Evolutionary conservation across 2,329 filamentous ascomycete species (phyloP).

Genomic region (Tricladium varicosporioides): DNA sequence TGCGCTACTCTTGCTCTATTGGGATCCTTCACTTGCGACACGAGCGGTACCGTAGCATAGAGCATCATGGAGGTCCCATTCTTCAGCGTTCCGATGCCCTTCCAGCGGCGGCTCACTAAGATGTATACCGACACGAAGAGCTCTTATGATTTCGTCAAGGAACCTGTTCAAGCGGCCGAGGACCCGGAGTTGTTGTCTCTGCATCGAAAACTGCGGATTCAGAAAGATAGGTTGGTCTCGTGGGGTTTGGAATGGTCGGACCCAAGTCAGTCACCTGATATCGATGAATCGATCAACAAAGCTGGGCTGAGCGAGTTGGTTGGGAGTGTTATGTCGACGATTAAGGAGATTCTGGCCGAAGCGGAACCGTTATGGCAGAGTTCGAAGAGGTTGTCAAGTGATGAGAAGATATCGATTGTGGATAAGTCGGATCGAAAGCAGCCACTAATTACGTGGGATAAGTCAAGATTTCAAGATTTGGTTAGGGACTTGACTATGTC

Average conservation of each 20-base stretch:
- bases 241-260: slow-evolving; percentile 84
- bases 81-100: slow-evolving; percentile 37
- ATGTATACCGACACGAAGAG: slow-evolving; percentile 82
- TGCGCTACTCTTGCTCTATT: too few species aligned
- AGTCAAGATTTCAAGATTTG: slow-evolving; percentile 71
- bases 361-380: slow-evolving; percentile 69
- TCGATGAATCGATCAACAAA: slow-evolving; percentile 68
- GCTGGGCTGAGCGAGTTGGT: slow-evolving; percentile 75
- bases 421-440: slow-evolving; percentile 50
- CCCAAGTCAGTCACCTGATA: slow-evolving; percentile 64
- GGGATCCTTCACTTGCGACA: background rate
- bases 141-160: slow-evolving; percentile 70
- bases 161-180: slow-evolving; percentile 59
- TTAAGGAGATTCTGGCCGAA: slow-evolving; percentile 76
- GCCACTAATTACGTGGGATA: slow-evolving; percentile 63
- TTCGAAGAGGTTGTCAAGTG: slow-evolving; percentile 44
- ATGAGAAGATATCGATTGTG: slow-evolving; percentile 21
- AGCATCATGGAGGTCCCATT: slow-evolving; percentile 28
- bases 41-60: background rate
- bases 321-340: slow-evolving; percentile 74
- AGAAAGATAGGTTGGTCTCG: slow-evolving; percentile 68
- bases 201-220: slow-evolving; percentile 75
- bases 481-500: slow-evolving; percentile 72
- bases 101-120: slow-evolving; percentile 63
- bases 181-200: slow-evolving; percentile 69